phyloP scores from a whole-genome alignment of 768 basidiomycete genomes.

The Pleurotus platypus region DNA sequence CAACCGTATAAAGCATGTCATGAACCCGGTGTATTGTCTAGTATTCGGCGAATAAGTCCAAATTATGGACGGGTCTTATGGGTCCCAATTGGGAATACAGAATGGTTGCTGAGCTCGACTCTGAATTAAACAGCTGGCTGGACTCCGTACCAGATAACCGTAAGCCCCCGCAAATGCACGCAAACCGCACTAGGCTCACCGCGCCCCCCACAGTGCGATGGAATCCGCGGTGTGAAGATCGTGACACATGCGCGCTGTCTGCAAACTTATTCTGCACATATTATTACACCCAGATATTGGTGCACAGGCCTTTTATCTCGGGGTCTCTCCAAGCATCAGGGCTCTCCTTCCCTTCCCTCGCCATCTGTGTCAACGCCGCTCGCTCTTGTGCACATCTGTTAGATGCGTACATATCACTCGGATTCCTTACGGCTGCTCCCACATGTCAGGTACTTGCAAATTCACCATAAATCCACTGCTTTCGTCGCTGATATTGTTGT shows the following conservation, averaged over 20 bases:
- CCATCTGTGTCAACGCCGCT: slow-evolving; percentile 72
- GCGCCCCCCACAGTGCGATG: slow-evolving; percentile 26
- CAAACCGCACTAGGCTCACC: neutral
- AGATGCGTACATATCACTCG: slow-evolving; percentile 24
- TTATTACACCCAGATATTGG: slow-evolving; percentile 44
- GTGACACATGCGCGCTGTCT: slow-evolving; percentile 17
- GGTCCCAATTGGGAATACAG: slow-evolving; percentile 46
- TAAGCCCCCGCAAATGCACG: slow-evolving; percentile 13
- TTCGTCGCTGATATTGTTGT: slow-evolving; percentile 9
- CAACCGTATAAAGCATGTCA: too few species aligned
- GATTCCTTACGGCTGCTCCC: slow-evolving; percentile 7
- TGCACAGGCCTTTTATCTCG: slow-evolving; percentile 70
- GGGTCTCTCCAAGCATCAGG: slow-evolving; percentile 33
- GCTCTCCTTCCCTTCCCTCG: slow-evolving; percentile 46
- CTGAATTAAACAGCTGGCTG: slow-evolving; percentile 59
- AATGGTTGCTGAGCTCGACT: slow-evolving; percentile 58
- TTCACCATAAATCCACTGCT: neutral
- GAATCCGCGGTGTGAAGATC: slow-evolving; percentile 20
- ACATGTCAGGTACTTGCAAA: slow-evolving; percentile 12
- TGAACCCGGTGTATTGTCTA: slow-evolving; percentile 14
- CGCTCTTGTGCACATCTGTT: slow-evolving; percentile 59
- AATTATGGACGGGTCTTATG: slow-evolving; percentile 32
- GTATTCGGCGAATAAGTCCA: slow-evolving; percentile 57
- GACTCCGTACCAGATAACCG: slow-evolving; percentile 48
- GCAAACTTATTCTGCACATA: slow-evolving; percentile 16